Evolutionary conservation across 768 basidiomycete genomes (phyloP), one percentile per base, ranked within the genome.

Genomic region (Leccinum uliginosum): DNA sequence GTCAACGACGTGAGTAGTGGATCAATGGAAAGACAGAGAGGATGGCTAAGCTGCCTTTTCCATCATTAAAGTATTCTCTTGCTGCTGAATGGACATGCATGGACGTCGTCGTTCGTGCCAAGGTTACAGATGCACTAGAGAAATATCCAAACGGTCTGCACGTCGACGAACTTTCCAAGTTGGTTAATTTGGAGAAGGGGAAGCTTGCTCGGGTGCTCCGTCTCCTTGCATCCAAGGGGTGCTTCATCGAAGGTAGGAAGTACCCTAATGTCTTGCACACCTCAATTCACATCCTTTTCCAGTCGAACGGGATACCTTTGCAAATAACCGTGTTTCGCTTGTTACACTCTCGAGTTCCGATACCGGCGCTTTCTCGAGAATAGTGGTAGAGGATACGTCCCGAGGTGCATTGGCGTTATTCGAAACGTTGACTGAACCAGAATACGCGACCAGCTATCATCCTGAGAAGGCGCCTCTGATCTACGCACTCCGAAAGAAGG

Each of bases 311-410:
- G 19, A 19, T 19, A 43, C 40, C 40, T 19, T 43, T 43, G 40
- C 40, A 14, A 74, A 73, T 48, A 74, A 69, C 45, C 73, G 70
- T 14, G 57, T 73, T 23, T 73, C 73, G 1, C 63, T 71, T 15
- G 44, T 67, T 3, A 61, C 67, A 6, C 61, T 56, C 46, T 63
- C 63, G 17, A 54, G 8, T 26, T 65, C 52, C 21, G 45, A 49
- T 19, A 12, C 1, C 17, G 61, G 60, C 4, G 62, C 51, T 14
- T 53, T 65, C 9, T 51, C 56, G 0, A 55, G 55, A 10, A 34
- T 59, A 17, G 30, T 53, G 9, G 27, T 54, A 2, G 59, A 59
- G 24, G 59, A 67, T 50, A 48, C 55, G 12, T 49, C 58, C 12
- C 53, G 53, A 47, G 62, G 54, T 27, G 64, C 63, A 4, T 27